Base-by-base conservation (phyloP, 768 basidiomycete genomes). In the Mycena albidolilacea region DNA sequence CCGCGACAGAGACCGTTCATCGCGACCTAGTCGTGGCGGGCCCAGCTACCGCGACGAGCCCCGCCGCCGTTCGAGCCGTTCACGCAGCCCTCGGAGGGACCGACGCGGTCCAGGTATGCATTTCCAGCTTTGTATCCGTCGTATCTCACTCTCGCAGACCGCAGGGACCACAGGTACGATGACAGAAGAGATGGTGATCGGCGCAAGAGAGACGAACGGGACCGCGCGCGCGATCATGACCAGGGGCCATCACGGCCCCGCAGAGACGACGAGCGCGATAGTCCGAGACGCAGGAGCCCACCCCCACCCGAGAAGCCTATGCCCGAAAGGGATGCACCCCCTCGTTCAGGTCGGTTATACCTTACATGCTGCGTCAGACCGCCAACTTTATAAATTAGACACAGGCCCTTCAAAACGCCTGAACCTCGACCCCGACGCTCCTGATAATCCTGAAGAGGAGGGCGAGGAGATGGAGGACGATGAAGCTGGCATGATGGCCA, bases 401-500 rank as follows among this genome's bases (percentile, higher is more conserved):
- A 57, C 76, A 69, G 77, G 65, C 77, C 78, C 60, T 67, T 64
- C 41, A 77, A 69, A 62, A 48, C 77, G 55, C 58, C 23, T 72
- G 37, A 84, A 83, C 70, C 80, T 83, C 67, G 86, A 89, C 72
- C 80, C 84, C 68, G 85, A 88, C 70, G 80, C 84, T 62, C 80
- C 82, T 55, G 83, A 82, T 15, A 80, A 82, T 48, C 77, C 75
- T 38, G 76, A 78, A 44, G 84, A 84, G 76, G 86, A 87, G 55
- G 89, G 86, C 4, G 90, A 89, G 71, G 85, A 84, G 43, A 85
- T 85, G 71, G 85, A 84, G 39, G 91, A 90, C 15, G 94, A 93
- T 50, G 93, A 94, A 30, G 89, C 89, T 59, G 92, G 90, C 66
- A 95, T 98, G 91, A 94, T 93, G 89, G 90, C 92, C 46, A 88